Percentiles rank a stretch among this genome's conserved stretches.
Evolutionary conservation across 176 grass and related monocot genomes (phyloP).

Genomic region (Puccinellia tenuiflora): DNA sequence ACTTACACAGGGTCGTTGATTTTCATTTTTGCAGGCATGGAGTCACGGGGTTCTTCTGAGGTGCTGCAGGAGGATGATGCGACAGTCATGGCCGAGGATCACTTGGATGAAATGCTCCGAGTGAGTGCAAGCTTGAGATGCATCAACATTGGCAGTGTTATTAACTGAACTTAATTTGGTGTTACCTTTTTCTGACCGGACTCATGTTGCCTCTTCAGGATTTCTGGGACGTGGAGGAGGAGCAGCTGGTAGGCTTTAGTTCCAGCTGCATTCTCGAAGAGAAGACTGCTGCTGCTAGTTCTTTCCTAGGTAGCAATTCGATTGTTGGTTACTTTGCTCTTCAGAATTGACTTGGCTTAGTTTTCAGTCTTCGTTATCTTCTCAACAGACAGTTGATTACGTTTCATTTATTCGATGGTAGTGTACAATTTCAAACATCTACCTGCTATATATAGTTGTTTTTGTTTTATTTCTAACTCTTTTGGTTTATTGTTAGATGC

Average conservation of each 20-base stretch:
- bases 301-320: constrained; percentile 4
- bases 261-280: constrained; percentile 7
- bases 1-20: background rate
- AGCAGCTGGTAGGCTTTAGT: background rate
- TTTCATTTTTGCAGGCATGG: constrained; percentile 23
- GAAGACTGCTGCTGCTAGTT: background rate
- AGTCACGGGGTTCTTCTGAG: background rate
- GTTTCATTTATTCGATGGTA: constrained; percentile 26
- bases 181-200: background rate
- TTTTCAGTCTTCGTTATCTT: background rate
- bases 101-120: constrained; percentile 43
- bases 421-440: constrained; percentile 38
- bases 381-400: background rate
- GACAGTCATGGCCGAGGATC: constrained; percentile 2
- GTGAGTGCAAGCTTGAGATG: constrained; percentile 23
- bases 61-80: background rate
- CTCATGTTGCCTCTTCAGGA: constrained; percentile 23
- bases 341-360: constrained; percentile 10
- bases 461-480: too few relatives aligned
- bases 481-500: too few relatives aligned
- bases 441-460: too few relatives aligned
- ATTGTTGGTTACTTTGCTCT: background rate
- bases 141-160: background rate
- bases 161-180: background rate
- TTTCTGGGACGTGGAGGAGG: constrained; percentile 30